Percentiles rank a stretch among this genome's conserved stretches.
Conservation (phyloP, 2,329 filamentous ascomycete genomes). For the Verruconis gallopava region DNA sequence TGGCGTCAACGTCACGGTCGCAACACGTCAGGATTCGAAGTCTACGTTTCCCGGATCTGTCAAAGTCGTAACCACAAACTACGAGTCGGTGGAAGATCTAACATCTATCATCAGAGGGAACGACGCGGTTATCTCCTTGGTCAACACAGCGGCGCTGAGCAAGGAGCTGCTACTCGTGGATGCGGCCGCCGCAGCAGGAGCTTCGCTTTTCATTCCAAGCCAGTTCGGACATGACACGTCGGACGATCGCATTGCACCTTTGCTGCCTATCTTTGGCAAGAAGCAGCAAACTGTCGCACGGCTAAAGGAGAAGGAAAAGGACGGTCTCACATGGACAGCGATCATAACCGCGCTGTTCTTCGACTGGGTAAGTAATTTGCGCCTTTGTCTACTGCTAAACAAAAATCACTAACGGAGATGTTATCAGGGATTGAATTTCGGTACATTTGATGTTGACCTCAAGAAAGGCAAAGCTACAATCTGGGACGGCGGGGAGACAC, state of each 20-base stretch:
- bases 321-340: conserved; percentile 44
- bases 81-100: neutral
- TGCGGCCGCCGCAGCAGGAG: conserved; percentile 45
- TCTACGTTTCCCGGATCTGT: neutral
- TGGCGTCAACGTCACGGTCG: neutral
- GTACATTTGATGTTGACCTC: conserved; percentile 35
- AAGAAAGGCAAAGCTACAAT: conserved; percentile 38
- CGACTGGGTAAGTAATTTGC: conserved; percentile 44
- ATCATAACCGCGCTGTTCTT: conserved; percentile 48
- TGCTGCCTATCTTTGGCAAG: neutral
- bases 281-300: neutral
- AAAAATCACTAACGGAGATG: too few species aligned
- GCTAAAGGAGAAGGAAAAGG: conserved; percentile 12
- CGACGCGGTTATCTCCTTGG: conserved; percentile 41
- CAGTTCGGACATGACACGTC: conserved; percentile 40
- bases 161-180: conserved; percentile 42
- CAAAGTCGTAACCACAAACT: conserved; percentile 2
- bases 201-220: conserved; percentile 47
- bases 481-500: conserved; percentile 43
- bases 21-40: neutral
- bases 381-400: too few species aligned
- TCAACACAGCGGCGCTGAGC: conserved; percentile 28
- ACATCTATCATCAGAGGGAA: conserved; percentile 25
- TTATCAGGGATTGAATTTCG: conserved; percentile 27
- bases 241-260: conserved; percentile 18